phyloP scores from a whole-genome alignment of 495 filamentous ascomycete species.

The Neurospora sp. region DNA sequence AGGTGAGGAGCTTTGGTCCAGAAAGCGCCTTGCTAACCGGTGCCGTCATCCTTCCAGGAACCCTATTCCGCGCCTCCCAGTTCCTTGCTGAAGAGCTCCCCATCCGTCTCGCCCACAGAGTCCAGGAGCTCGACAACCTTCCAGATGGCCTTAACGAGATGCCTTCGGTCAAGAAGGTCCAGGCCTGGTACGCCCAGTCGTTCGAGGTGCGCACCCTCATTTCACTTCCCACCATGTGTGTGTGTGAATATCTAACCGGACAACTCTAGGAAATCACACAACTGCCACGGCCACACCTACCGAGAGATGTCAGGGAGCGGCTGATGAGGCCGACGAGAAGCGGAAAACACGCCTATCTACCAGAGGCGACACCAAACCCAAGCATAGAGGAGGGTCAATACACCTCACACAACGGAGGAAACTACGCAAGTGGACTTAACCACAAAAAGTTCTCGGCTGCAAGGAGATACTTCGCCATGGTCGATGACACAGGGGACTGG shows the following conservation, averaged over 20 bases:
- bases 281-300: conserved; percentile 65
- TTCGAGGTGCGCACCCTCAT: conserved; percentile 64
- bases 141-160: conserved; percentile 98
- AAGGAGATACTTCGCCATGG: conserved; percentile 81
- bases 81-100: conserved; percentile 97
- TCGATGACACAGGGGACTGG: conserved; percentile 83
- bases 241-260: conserved; percentile 11
- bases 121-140: conserved; percentile 81
- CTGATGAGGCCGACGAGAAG: conserved; percentile 62
- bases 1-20: neutral
- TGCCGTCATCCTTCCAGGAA: conserved; percentile 47
- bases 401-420: conserved; percentile 52
- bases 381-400: conserved; percentile 84
- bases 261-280: conserved; percentile 72
- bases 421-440: conserved; percentile 16
- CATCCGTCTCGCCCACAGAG: conserved; percentile 90
- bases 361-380: conserved; percentile 78
- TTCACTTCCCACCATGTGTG: neutral
- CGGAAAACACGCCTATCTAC: conserved; percentile 52
- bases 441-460: conserved; percentile 39
- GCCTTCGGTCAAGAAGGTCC: conserved; percentile 90
- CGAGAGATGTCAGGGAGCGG: conserved; percentile 65
- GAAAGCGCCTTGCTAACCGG: neutral
- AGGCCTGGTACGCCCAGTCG: conserved; percentile 98
- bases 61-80: conserved; percentile 92